Percentiles rank a stretch among this genome's conserved stretches.
phyloP scores from a whole-genome alignment of 2,329 filamentous ascomycete species.

The Diplodia intermedia region DNA sequence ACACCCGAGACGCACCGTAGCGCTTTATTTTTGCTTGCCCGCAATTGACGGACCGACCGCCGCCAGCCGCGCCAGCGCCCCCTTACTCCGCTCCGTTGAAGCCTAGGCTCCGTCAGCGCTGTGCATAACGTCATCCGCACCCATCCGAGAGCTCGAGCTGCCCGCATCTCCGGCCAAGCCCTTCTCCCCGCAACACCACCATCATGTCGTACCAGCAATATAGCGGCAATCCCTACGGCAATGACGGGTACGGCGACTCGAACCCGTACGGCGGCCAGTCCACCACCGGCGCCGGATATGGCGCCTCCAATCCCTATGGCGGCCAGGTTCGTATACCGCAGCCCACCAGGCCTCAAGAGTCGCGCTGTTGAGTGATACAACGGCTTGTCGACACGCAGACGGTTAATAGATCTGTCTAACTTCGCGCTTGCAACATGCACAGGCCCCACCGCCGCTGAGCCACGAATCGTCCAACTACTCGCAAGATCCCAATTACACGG shows the following conservation, averaged over 20 bases:
- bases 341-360: neutral
- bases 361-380: neutral
- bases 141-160: slow-evolving; percentile 24
- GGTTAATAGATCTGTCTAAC: slow-evolving; percentile 34
- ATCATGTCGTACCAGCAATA: slow-evolving; percentile 54
- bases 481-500: slow-evolving; percentile 48
- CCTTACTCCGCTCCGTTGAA: slow-evolving; percentile 8
- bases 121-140: slow-evolving; percentile 31
- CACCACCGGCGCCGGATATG: slow-evolving; percentile 36
- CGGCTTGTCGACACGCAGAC: neutral
- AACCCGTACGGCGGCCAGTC: slow-evolving; percentile 49
- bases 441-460: slow-evolving; percentile 40
- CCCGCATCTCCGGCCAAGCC: slow-evolving; percentile 12
- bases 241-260: slow-evolving; percentile 35
- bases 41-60: slow-evolving; percentile 20
- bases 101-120: slow-evolving; percentile 19
- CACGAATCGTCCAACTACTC: slow-evolving; percentile 50
- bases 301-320: slow-evolving; percentile 48
- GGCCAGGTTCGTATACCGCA: slow-evolving; percentile 34
- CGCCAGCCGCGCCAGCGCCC: slow-evolving; percentile 12
- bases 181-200: slow-evolving; percentile 36
- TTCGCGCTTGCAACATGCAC: slow-evolving; percentile 38
- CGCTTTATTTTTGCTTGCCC: neutral
- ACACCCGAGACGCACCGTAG: neutral
- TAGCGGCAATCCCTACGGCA: slow-evolving; percentile 66